phyloP scores from a whole-genome alignment of 2,329 filamentous ascomycete genomes.

The Teratosphaeria nubilosa region DNA sequence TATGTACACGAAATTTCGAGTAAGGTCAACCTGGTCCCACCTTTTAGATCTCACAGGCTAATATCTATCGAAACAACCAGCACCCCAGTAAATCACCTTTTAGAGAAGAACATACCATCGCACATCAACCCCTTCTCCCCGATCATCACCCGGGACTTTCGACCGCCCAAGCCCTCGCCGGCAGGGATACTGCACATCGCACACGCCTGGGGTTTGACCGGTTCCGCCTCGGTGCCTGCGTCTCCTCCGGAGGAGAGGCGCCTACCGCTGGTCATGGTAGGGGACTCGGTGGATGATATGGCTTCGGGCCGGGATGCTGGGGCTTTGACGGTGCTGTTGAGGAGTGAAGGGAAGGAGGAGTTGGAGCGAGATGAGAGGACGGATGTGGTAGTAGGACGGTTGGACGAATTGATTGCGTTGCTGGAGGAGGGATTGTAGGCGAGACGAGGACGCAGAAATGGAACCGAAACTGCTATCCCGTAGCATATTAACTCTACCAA shows the following conservation, averaged over 20 bases:
- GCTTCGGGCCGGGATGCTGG: constrained; percentile 73
- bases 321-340: constrained; percentile 77
- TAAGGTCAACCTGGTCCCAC: constrained; percentile 21
- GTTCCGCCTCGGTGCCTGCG: constrained; percentile 18
- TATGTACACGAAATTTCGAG: constrained; percentile 93
- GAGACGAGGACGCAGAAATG: neutral
- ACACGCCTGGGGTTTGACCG: constrained; percentile 54
- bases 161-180: constrained; percentile 76
- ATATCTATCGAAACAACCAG: constrained; percentile 12
- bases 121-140: constrained; percentile 55
- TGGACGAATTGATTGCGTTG: constrained; percentile 23
- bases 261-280: constrained; percentile 41
- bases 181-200: constrained; percentile 84
- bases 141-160: constrained; percentile 74
- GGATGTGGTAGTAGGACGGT: constrained; percentile 23
- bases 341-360: constrained; percentile 27
- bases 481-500: neutral
- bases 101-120: constrained; percentile 61
- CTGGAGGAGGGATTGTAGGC: constrained; percentile 14
- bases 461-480: neutral
- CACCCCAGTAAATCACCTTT: constrained; percentile 61
- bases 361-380: constrained; percentile 24
- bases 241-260: constrained; percentile 5
- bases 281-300: constrained; percentile 79
- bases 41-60: neutral